Base-by-base conservation (phyloP, 495 filamentous ascomycete species). In the Neurospora intermedia region DNA sequence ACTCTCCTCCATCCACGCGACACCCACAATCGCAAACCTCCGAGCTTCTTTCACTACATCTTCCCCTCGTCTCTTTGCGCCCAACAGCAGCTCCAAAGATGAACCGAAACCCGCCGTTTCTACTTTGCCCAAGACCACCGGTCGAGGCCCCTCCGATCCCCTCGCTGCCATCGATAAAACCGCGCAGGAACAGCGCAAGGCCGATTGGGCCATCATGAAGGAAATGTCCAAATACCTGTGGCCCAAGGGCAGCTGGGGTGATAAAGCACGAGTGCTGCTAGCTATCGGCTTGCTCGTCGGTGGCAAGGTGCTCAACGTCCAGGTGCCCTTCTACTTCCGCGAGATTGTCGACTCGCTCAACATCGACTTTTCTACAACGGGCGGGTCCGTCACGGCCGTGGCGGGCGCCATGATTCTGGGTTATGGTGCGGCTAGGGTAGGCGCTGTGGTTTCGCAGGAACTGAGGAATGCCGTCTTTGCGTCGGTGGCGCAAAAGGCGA, bases 291-390 rank as follows among this genome's bases (percentile, higher is more conserved):
- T 99, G 71, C 86, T 99, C 16, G 84, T 99, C 27, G 94, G 94
- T 46, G 94, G 93, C 78, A 99, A 99, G 87, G 87, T 97, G 72
- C 86, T 98, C 76, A 99, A 98, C 81, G 96, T 99, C 8, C 93
- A 99, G 83, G 91, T 99, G 46, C 96, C 96, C 5, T 99, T 99
- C 82, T 99, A 97, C 84, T 98, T 99, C 85, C 97, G 98, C 82
- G 93, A 86, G 80, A 99, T 99, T 75, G 92, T 99, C 62, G 96
- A 99, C 80, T 90, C 91, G 27, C 96, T 99, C 93, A 99, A 99
- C 79, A 87, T 99, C 74, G 96, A 98, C 79, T 92, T 98, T 81
- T 88, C 89, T 4, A 85, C 90, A 8, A 78, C 94, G 3, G 94
- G 92, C 13, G 94, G 93, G 0, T 97, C 93, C 0, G 96, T 93